These are phyloP conservation scores for Keithomyces neogunnii DNA, from an alignment of 2,329 filamentous ascomycete genomes.

Conservation along the genomic window DNA sequence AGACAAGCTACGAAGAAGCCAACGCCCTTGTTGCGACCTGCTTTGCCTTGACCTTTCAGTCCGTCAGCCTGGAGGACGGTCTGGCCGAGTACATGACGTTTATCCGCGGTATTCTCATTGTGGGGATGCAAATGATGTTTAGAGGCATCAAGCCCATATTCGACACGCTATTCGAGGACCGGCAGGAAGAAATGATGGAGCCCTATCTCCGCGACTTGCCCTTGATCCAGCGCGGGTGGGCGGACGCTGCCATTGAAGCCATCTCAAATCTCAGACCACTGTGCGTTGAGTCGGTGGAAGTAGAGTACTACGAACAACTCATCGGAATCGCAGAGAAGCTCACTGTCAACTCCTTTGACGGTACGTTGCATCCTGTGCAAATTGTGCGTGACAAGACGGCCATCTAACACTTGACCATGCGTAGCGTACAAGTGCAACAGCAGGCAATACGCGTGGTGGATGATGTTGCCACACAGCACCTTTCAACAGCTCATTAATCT, in stretches of 20 bases:
- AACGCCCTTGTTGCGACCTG: slow-evolving; percentile 53
- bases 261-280: slow-evolving; percentile 35
- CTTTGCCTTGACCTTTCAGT: slow-evolving; percentile 52
- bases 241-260: slow-evolving; percentile 35
- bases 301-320: slow-evolving; percentile 36
- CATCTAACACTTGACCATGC: not conserved
- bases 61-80: slow-evolving; percentile 47
- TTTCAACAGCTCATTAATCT: slow-evolving; percentile 43
- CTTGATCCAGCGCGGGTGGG: slow-evolving; percentile 34
- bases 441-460: slow-evolving; percentile 48
- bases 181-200: slow-evolving; percentile 31
- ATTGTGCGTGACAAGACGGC: not conserved
- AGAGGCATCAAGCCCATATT: slow-evolving; percentile 42
- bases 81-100: slow-evolving; percentile 54
- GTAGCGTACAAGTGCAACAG: slow-evolving; percentile 42
- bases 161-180: slow-evolving; percentile 32
- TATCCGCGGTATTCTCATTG: slow-evolving; percentile 46
- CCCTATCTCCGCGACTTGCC: slow-evolving; percentile 38
- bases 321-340: slow-evolving; percentile 41
- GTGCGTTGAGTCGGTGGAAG: slow-evolving; percentile 33
- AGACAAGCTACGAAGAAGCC: slow-evolving; percentile 40
- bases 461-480: slow-evolving; percentile 43
- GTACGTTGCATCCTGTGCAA: slow-evolving; percentile 22
- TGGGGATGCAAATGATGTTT: slow-evolving; percentile 45
- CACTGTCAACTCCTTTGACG: slow-evolving; percentile 42